phyloP scores from a whole-genome alignment of 2,329 filamentous ascomycete genomes.

The Thermothelomyces thermophilus region DNA sequence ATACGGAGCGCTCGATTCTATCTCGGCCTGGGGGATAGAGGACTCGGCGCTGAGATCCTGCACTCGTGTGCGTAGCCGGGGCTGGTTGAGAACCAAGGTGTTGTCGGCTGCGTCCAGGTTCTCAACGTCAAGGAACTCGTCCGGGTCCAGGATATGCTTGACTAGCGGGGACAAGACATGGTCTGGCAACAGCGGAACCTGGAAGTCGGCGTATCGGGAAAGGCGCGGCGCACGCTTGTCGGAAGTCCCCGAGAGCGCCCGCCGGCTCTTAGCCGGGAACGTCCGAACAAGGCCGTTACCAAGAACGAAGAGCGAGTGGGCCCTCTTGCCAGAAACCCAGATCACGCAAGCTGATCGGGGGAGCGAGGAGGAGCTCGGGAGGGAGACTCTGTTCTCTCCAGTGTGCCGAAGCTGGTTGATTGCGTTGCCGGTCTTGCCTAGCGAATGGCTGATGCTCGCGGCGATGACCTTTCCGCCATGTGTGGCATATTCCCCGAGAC shows the following conservation, averaged over 20 bases:
- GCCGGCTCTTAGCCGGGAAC: conserved; percentile 54
- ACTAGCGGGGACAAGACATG: conserved; percentile 50
- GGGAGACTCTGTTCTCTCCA: conserved; percentile 65
- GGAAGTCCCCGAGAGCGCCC: conserved; percentile 45
- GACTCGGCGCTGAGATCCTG: conserved; percentile 47
- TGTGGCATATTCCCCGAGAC: conserved; percentile 54
- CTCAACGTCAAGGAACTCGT: conserved; percentile 49
- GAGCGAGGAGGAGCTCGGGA: conserved; percentile 50
- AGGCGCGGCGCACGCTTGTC: conserved; percentile 48
- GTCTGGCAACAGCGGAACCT: conserved; percentile 56
- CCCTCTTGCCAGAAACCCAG: conserved; percentile 58
- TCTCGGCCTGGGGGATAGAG: conserved; percentile 71
- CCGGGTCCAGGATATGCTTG: conserved; percentile 49
- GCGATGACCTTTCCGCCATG: conserved; percentile 67
- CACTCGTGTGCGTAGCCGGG: conserved; percentile 33
- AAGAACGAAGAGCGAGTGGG: conserved; percentile 57
- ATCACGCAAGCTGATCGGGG: conserved; percentile 55
- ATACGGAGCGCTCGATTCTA: conserved; percentile 91
- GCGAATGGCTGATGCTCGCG: conserved; percentile 65
- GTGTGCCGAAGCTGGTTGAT: conserved; percentile 67
- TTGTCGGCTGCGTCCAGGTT: conserved; percentile 50
- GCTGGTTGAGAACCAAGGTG: conserved; percentile 45
- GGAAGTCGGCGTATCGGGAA: conserved; percentile 59
- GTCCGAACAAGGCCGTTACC: conserved; percentile 60
- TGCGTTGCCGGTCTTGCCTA: conserved; percentile 64